phyloP scores from a whole-genome alignment of 106 monocot genomes.

The Vanilla planifolia region DNA sequence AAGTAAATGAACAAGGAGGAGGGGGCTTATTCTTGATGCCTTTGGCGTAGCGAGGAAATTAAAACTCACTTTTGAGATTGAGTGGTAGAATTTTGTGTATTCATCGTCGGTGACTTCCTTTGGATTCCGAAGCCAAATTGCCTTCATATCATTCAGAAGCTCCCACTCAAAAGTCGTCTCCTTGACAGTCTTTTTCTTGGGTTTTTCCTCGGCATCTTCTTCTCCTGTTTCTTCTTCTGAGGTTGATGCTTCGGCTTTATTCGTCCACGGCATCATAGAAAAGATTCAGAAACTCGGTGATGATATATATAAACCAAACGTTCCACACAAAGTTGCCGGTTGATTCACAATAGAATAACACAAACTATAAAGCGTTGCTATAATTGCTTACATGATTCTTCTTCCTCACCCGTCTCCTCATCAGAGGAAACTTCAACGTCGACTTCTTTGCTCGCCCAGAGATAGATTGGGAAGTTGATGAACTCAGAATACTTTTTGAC shows the following conservation, averaged over 20 bases:
- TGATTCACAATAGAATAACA: background rate
- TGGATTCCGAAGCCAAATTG: conserved; percentile 93
- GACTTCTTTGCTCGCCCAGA: conserved; percentile 95
- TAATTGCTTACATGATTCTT: conserved; percentile 50
- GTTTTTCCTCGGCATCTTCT: conserved; percentile 62
- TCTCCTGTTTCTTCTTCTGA: conserved; percentile 71
- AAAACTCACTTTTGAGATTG: conserved; percentile 68
- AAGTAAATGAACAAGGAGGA: background rate
- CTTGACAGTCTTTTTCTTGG: conserved; percentile 80
- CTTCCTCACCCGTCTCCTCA: conserved; percentile 75
- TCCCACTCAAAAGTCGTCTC: conserved; percentile 90
- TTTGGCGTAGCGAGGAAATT: background rate
- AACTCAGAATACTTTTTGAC: conserved; percentile 98
- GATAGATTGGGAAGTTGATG: conserved; percentile 97
- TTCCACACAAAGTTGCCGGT: background rate
- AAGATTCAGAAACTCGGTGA: background rate
- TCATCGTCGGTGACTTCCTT: conserved; percentile 98
- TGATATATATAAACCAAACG: background rate
- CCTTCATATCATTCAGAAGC: conserved; percentile 92
- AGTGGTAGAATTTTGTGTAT: conserved; percentile 88
- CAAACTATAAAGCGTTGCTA: no score
- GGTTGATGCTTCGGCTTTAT: conserved; percentile 38
- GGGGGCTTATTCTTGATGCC: no score
- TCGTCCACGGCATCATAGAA: background rate
- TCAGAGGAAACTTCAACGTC: conserved; percentile 94